These are phyloP conservation scores for Cladophialophora chaetospira DNA, from an alignment of 2,329 filamentous ascomycete species.

Conservation along the genomic window DNA sequence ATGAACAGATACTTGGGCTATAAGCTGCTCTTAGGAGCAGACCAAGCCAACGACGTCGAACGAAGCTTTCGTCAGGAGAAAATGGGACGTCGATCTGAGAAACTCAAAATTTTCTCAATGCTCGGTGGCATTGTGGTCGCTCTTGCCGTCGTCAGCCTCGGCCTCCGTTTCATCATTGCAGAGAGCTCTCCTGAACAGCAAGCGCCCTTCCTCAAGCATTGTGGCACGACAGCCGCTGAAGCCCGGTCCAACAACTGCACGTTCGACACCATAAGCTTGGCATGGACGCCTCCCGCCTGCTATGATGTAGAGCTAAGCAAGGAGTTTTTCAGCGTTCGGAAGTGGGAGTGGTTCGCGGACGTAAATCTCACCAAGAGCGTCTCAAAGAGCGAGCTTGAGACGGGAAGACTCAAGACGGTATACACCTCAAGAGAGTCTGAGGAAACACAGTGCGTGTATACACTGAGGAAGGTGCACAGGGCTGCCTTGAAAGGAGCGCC, in stretches of 20 bases:
- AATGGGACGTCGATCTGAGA: background rate
- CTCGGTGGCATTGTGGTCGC: background rate
- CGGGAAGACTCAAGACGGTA: background rate
- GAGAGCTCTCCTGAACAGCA: background rate
- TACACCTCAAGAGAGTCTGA: background rate
- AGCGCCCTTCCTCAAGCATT: background rate
- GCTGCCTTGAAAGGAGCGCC: background rate
- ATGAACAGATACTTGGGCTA: background rate
- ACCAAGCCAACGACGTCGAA: background rate
- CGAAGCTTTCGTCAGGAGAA: background rate
- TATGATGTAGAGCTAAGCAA: background rate
- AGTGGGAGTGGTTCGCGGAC: slow-evolving; percentile 1
- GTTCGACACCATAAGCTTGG: background rate
- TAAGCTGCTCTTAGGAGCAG: background rate
- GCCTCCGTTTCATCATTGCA: slow-evolving; percentile 3
- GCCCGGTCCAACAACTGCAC: background rate
- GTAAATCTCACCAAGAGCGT: background rate
- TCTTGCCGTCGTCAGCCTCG: background rate
- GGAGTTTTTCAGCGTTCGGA: background rate
- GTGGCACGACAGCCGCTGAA: background rate
- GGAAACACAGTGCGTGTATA: background rate
- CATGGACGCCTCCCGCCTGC: background rate
- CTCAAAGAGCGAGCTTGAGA: background rate
- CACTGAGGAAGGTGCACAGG: background rate
- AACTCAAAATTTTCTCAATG: background rate